These are phyloP conservation scores for Artomyces pyxidatus DNA, from an alignment of 768 basidiomycete species.

Conservation along the genomic window DNA sequence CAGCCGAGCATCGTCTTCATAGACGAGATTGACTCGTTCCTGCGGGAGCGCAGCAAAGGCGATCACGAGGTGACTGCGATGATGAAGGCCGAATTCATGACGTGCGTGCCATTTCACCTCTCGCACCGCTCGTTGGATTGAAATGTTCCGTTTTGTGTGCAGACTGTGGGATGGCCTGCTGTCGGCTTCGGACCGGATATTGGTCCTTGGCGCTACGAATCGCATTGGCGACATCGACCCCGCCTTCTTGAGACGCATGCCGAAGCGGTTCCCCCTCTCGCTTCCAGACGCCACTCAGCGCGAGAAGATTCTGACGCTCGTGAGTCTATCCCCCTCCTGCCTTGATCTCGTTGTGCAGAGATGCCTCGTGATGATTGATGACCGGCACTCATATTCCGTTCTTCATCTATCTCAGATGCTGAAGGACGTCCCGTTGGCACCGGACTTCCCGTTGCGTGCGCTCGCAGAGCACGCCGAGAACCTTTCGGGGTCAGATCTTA, in stretches of 20 bases:
- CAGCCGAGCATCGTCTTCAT: conserved; percentile 98
- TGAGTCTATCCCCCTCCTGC: conserved; percentile 24
- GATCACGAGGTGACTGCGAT: conserved; percentile 98
- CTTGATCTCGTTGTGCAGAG: neutral
- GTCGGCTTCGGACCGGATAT: conserved; percentile 70
- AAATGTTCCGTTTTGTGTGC: neutral
- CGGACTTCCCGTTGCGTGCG: conserved; percentile 48
- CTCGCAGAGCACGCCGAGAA: conserved; percentile 69
- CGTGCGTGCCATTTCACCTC: conserved; percentile 40
- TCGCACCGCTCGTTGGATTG: too few species aligned
- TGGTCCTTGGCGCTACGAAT: conserved; percentile 94
- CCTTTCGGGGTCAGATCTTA: conserved; percentile 83
- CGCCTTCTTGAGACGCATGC: conserved; percentile 92
- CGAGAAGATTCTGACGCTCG: conserved; percentile 74
- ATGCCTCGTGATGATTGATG: neutral
- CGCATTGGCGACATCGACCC: conserved; percentile 87
- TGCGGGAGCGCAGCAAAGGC: conserved; percentile 77
- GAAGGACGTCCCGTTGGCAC: conserved; percentile 59
- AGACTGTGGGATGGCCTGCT: conserved; percentile 94
- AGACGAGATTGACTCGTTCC: conserved; percentile 95
- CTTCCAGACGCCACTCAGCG: conserved; percentile 77
- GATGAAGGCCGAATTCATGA: conserved; percentile 98
- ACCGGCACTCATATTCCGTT: too few species aligned
- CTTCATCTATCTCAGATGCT: conserved; percentile 58
- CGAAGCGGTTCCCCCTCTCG: conserved; percentile 84